Base-by-base conservation (phyloP, 306 rosid genomes). In the Glycine soja region DNA sequence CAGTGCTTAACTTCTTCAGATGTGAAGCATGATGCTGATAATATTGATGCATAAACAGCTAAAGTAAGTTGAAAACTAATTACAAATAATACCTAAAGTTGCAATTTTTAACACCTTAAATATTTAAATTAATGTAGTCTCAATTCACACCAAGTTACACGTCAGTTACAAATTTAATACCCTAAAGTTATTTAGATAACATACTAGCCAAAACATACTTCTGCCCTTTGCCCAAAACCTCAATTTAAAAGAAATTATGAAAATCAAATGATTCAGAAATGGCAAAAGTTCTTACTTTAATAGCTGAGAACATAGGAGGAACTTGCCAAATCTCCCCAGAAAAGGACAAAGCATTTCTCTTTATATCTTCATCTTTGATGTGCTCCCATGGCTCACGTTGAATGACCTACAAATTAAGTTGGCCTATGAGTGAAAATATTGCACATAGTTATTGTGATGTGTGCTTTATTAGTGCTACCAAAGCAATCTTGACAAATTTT, bases 381-480 rank as follows among this genome's bases (percentile, higher is more conserved):
- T 95, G 98, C 85, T 95, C 99, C 99, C 99, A 95, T 52, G 97
- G 93, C 52, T 95, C 97, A n/a, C 98, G 99, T 77, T 90, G 99
- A 90, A 91, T 93, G 81, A 95, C 96, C 98, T 95, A 78, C 88
- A 87, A 36, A 83, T 34, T 64, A 84, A 73, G 76, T 73, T 76
- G 77, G 66, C 52, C 72, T 5, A 67, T 54, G 65, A 82, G 72
- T 83, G 57, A 77, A 76, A 52, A 81, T 40, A 48, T 81, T 79
- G 54, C 50, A 57, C 47, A 52, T 50, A 32, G 68, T 73, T 46
- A 54, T 24, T 24, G 2, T 1, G 30, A 24, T 1, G 30, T 24
- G 30, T 24, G 30, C 30, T 24, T 24, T 24, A 24, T 24, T 24
- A 61, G 14, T 61, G n/a, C n/a, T 11, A 10, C n/a, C 67, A 61